Percentiles rank a stretch among this genome's conserved stretches.
phyloP scores from a whole-genome alignment of 1,284 basidiomycete species.

The Papiliotrema nemorosa region DNA sequence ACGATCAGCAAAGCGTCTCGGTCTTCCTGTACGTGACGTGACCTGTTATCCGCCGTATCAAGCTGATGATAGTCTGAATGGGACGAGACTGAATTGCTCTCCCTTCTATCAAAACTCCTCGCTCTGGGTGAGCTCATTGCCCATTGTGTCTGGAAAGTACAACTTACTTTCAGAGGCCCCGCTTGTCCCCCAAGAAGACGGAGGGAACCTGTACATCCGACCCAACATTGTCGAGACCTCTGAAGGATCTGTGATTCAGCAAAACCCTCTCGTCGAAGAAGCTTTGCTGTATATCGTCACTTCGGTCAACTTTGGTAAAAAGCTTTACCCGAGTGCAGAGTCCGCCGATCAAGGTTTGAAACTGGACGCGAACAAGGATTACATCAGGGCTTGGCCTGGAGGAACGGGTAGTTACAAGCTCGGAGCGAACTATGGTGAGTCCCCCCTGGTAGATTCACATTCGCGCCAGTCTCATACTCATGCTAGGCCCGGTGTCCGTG shows the following conservation, averaged over 20 bases:
- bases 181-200: conserved; percentile 38
- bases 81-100: conserved; percentile 43
- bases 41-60: background rate
- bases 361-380: conserved; percentile 42
- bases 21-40: conserved; percentile 37
- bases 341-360: conserved; percentile 27
- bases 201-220: conserved; percentile 45
- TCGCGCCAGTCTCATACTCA: background rate
- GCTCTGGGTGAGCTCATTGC: conserved; percentile 28
- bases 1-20: conserved; percentile 40
- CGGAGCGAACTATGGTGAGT: conserved; percentile 45
- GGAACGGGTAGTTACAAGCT: conserved; percentile 45
- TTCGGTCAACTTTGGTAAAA: conserved; percentile 40
- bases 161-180: conserved; percentile 18
- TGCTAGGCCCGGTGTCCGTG: conserved; percentile 38
- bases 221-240: conserved; percentile 45
- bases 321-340: conserved; percentile 36
- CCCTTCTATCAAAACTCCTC: conserved; percentile 40
- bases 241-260: conserved; percentile 45
- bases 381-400: conserved; percentile 46
- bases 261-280: conserved; percentile 41
- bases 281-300: conserved; percentile 44
- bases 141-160: background rate
- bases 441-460: background rate
- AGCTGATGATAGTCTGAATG: conserved; percentile 30